Conservation (phyloP, 805 yeast species). For the Ogataea trehaloabstinens region DNA sequence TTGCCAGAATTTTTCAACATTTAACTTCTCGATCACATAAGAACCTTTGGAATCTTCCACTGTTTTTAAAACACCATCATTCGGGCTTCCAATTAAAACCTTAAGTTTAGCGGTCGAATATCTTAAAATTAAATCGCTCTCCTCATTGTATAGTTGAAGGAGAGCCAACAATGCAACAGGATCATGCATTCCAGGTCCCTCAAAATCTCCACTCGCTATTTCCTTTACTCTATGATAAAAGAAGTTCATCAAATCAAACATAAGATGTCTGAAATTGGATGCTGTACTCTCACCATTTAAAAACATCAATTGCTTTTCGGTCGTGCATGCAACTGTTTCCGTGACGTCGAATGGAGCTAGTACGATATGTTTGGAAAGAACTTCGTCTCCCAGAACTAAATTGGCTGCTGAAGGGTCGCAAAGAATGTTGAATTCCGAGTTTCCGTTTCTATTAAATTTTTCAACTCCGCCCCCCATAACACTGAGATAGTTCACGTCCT, state of each 20-base stretch:
- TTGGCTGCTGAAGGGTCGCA: constrained; percentile 77
- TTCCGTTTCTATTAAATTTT: constrained; percentile 27
- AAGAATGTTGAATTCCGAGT: constrained; percentile 74
- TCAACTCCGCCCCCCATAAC: constrained; percentile 75
- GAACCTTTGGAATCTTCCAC: constrained; percentile 31
- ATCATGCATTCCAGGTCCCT: constrained; percentile 80
- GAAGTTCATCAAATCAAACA: constrained; percentile 51
- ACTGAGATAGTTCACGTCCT: constrained; percentile 50
- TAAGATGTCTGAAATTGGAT: constrained; percentile 50
- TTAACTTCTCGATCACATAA: constrained; percentile 38
- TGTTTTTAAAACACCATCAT: constrained; percentile 26
- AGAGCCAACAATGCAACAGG: constrained; percentile 68
- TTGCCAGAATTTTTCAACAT: constrained; percentile 46
- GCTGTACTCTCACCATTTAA: constrained; percentile 29
- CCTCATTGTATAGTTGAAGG: constrained; percentile 45
- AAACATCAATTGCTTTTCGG: constrained; percentile 37
- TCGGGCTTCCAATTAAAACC: constrained; percentile 25
- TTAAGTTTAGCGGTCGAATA: constrained; percentile 18
- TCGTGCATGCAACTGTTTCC: constrained; percentile 56
- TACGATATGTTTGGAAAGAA: constrained; percentile 46
- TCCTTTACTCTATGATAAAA: constrained; percentile 46
- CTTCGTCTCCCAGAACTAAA: constrained; percentile 46
- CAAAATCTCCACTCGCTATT: constrained; percentile 37
- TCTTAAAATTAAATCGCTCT: constrained; percentile 20
- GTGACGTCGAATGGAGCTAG: constrained; percentile 70